Base-by-base conservation (phyloP, 805 yeast genomes). In the Suhomyces canberraensis region DNA sequence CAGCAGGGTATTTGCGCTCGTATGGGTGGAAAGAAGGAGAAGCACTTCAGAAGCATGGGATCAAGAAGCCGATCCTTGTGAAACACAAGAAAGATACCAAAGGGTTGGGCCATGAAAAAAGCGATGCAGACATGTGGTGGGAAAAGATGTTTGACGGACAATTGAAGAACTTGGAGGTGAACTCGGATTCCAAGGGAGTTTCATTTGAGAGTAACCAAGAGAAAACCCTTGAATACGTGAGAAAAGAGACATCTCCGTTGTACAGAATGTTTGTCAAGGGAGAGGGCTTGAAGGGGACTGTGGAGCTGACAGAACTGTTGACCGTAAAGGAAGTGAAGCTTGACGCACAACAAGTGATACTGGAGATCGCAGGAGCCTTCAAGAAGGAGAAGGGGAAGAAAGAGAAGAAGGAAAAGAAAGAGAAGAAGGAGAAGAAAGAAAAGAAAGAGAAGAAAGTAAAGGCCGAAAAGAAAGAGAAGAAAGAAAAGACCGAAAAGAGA, bases 1-100 rank as follows among this genome's bases (percentile, higher is more conserved):
- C 95, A 26, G 73, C 73, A 36, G 73, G 63, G 36, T 93, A 91
- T 56, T 63, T 91, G 45, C 66, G 74, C 52, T 76, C 84, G 1
- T 88, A 75, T 51, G 98, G 98, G 14, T 91, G 98, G 98, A 71
- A 70, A 37, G 91, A 87, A 47, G 98, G 98, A 1, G 86, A 88
- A 47, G 95, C 95, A 0, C 65, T 91, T 24, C 78, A 73, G 44
- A 59, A 72, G 30, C 96, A 95, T 3, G 95, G 96, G 0, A 60
- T 91, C 35, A 79, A 74, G 50, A 86, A 79, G 48, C 98, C 98
- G 0, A 79, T 91, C 28, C 61, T 91, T 43, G 96, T 93, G 37
- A 84, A 83, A 47, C 97, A 91, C 54, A 89, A 93, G 61, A 81
- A 79, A 48, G 96, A 91, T 54, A 81, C 79, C 40, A 89, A 88